A percentile compares a stretch with the other conserved stretches of the same genome.
Evolutionary conservation across 257 asterid species (phyloP).

Genomic region (Gentiana macrophylla): DNA sequence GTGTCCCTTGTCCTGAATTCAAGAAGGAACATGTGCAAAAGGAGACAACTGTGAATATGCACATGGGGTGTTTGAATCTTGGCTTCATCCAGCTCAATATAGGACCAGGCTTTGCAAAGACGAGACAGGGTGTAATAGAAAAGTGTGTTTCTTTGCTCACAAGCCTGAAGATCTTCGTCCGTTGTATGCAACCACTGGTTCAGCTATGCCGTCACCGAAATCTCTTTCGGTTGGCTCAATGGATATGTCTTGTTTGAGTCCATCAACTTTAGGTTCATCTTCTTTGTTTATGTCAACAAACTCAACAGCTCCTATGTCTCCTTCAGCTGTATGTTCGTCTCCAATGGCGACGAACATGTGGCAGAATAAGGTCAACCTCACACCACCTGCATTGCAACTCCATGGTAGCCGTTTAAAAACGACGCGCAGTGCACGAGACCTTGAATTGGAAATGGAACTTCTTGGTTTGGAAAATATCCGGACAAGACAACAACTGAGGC

Average conservation of each 20-base stretch:
- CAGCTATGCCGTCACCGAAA: slow-evolving; percentile 78
- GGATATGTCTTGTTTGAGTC: slow-evolving; percentile 42
- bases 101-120: slow-evolving; percentile 87
- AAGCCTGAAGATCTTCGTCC: slow-evolving; percentile 72
- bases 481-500: slow-evolving; percentile 50
- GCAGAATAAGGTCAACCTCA: slow-evolving; percentile 46
- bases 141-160: slow-evolving; percentile 90
- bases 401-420: slow-evolving; percentile 75
- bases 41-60: slow-evolving; percentile 74
- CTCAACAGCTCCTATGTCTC: slow-evolving; percentile 58
- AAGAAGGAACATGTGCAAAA: slow-evolving; percentile 70
- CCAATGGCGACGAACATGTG: slow-evolving; percentile 48
- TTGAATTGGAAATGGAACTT: slow-evolving; percentile 41
- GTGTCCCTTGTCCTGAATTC: slow-evolving; percentile 93
- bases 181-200: slow-evolving; percentile 66
- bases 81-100: slow-evolving; percentile 97
- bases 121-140: slow-evolving; percentile 68
- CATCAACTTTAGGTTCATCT: slow-evolving; percentile 39
- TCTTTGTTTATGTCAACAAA: slow-evolving; percentile 24
- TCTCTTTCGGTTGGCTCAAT: slow-evolving; percentile 27
- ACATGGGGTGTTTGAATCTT: slow-evolving; percentile 89
- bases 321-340: slow-evolving; percentile 52
- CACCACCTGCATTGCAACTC: slow-evolving; percentile 63
- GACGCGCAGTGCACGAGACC: slow-evolving; percentile 41
- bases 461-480: slow-evolving; percentile 51